phyloP scores from a whole-genome alignment of 495 filamentous ascomycete species.

The Hyaloscypha bicolor region DNA sequence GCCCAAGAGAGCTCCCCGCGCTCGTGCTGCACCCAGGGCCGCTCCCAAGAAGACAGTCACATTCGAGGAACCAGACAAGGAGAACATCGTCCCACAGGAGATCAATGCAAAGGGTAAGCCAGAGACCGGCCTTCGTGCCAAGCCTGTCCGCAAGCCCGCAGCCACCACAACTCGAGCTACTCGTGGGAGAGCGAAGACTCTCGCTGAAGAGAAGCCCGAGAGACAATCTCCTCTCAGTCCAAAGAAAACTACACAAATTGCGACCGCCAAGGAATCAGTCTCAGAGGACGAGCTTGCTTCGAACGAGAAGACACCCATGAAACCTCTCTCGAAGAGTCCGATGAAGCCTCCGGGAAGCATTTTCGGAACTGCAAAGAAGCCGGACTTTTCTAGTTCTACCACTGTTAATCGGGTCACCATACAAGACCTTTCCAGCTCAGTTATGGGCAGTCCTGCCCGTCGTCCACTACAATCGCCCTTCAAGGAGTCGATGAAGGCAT shows the following conservation, averaged over 20 bases:
- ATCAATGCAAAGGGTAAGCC: constrained; percentile 30
- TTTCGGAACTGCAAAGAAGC: constrained; percentile 34
- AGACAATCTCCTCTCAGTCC: constrained; percentile 47
- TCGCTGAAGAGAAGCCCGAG: constrained; percentile 19
- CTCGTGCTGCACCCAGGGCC: constrained; percentile 37
- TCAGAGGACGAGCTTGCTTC: constrained; percentile 59
- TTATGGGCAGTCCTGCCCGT: constrained; percentile 50
- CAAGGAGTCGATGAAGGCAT: constrained; percentile 50
- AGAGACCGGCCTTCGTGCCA: constrained; percentile 44
- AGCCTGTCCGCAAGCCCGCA: constrained; percentile 42
- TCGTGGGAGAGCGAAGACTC: constrained; percentile 25
- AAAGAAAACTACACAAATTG: constrained; percentile 58
- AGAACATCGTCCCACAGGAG: constrained; percentile 44
- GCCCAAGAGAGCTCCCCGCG: constrained; percentile 36
- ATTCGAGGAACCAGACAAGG: constrained; percentile 60
- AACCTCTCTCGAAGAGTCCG: constrained; percentile 50
- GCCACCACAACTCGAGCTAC: constrained; percentile 27
- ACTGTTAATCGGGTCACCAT: constrained; percentile 14
- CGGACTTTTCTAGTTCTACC: constrained; percentile 29
- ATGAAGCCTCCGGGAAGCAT: constrained; percentile 39
- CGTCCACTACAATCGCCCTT: constrained; percentile 47
- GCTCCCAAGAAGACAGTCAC: constrained; percentile 55
- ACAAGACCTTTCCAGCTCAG: constrained; percentile 31
- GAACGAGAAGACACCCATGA: constrained; percentile 49
- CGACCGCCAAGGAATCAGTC: constrained; percentile 33